phyloP scores from a whole-genome alignment of 2,329 filamentous ascomycete genomes.

The Pestalotiopsis sp. region DNA sequence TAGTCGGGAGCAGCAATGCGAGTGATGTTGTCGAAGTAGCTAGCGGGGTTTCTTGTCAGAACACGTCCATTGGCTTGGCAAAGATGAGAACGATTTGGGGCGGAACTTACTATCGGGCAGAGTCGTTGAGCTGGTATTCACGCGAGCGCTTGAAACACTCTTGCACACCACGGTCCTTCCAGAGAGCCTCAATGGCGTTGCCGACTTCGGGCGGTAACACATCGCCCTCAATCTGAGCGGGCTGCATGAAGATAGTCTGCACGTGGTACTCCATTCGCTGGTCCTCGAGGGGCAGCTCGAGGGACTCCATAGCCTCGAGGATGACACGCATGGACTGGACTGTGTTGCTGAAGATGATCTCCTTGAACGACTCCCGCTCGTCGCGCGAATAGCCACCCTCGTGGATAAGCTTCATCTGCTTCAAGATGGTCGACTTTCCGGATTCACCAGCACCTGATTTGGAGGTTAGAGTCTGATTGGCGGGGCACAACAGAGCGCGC shows the following conservation, averaged over 20 bases:
- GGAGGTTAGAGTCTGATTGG: conserved; percentile 14
- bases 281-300: conserved; percentile 83
- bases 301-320: conserved; percentile 68
- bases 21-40: conserved; percentile 94
- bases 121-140: conserved; percentile 96
- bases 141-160: conserved; percentile 94
- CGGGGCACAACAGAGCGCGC: background rate
- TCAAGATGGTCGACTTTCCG: conserved; percentile 90
- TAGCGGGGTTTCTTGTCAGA: conserved; percentile 34
- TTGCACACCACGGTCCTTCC: conserved; percentile 91
- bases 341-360: conserved; percentile 72
- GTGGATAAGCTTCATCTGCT: conserved; percentile 99
- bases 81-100: background rate
- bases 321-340: conserved; percentile 72
- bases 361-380: conserved; percentile 70
- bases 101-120: conserved; percentile 82
- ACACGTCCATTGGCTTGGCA: background rate
- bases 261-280: conserved; percentile 95
- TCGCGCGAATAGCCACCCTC: conserved; percentile 98
- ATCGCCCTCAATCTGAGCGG: conserved; percentile 93
- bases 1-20: conserved; percentile 91
- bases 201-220: conserved; percentile 93
- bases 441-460: conserved; percentile 90
- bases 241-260: conserved; percentile 98
- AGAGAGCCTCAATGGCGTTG: conserved; percentile 86